Conservation (phyloP, 176 grass and related monocot genomes). For the Olyra latifolia region DNA sequence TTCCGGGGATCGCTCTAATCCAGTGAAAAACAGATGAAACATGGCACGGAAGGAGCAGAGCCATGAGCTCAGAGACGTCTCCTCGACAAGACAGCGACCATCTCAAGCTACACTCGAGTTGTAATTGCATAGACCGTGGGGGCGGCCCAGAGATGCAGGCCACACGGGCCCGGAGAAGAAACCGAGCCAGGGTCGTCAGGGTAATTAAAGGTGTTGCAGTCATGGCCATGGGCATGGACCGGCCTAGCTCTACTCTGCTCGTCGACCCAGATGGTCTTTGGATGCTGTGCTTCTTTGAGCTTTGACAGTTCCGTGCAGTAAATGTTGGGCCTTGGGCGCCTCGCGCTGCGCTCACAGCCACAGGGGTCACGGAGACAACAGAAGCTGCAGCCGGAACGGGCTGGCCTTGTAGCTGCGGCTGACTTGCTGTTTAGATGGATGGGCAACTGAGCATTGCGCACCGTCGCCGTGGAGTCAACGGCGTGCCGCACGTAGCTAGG, state of each 20-base stretch:
- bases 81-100: conserved; percentile 23
- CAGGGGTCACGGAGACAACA: conserved; percentile 20
- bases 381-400: conserved; percentile 19
- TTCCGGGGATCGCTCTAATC: no score
- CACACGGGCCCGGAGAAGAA: conserved; percentile 34
- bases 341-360: background rate
- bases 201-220: background rate
- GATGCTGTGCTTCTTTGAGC: conserved; percentile 31
- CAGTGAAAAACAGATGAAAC: background rate
- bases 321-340: conserved; percentile 11
- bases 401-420: background rate
- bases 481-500: background rate
- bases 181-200: conserved; percentile 8
- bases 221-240: conserved; percentile 19
- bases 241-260: background rate
- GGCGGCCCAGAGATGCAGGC: conserved; percentile 27
- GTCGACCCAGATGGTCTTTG: background rate
- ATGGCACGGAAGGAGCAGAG: background rate
- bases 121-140: background rate
- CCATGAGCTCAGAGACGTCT: conserved; percentile 9
- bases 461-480: background rate
- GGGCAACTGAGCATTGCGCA: background rate
- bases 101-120: conserved; percentile 4
- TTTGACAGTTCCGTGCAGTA: conserved; percentile 28
- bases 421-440: background rate